Evolutionary conservation across 345 rosid species (phyloP).

Genomic region (Schrenkiella parvula): DNA sequence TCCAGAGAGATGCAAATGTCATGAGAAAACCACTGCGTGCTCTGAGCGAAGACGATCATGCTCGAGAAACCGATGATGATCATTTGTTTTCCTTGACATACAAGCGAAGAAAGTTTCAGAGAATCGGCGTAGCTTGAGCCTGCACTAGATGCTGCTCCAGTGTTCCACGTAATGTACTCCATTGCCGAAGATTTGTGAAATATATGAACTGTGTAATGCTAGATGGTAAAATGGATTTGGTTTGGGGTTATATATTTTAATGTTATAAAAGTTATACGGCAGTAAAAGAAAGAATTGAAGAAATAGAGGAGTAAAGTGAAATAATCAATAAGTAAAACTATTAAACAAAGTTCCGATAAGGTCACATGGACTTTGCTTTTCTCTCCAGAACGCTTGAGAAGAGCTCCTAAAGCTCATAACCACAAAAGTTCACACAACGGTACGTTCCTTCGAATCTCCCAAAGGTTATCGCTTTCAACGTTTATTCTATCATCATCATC

Average conservation of each 20-base stretch:
- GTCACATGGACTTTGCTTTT: not conserved
- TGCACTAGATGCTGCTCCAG: not conserved
- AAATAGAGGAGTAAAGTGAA: conserved; percentile 10
- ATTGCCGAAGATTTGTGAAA: not conserved
- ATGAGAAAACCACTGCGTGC: conserved; percentile 28
- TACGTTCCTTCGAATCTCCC: conserved; percentile 4
- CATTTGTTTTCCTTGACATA: conserved; percentile 44
- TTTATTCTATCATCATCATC: not conserved
- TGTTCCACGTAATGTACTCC: not conserved
- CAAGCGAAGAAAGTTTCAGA: conserved; percentile 51
- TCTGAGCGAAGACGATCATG: conserved; percentile 26
- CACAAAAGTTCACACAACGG: conserved; percentile 7
- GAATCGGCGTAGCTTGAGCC: not conserved
- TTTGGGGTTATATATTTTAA: not conserved
- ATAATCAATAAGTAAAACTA: not conserved
- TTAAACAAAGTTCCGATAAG: conserved; percentile 25
- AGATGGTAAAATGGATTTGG: not conserved
- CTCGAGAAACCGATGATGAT: conserved; percentile 34
- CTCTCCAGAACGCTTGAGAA: not conserved
- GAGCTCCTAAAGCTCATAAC: conserved; percentile 8
- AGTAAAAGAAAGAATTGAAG: not conserved
- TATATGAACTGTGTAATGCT: conserved; percentile 14
- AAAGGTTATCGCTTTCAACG: not conserved
- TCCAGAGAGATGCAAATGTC: conserved; percentile 24
- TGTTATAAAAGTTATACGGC: not conserved